A percentile compares a stretch with the other conserved stretches of the same genome.
Conservation (phyloP, 2,329 filamentous ascomycete genomes). For the Penicillium corylophilum region DNA sequence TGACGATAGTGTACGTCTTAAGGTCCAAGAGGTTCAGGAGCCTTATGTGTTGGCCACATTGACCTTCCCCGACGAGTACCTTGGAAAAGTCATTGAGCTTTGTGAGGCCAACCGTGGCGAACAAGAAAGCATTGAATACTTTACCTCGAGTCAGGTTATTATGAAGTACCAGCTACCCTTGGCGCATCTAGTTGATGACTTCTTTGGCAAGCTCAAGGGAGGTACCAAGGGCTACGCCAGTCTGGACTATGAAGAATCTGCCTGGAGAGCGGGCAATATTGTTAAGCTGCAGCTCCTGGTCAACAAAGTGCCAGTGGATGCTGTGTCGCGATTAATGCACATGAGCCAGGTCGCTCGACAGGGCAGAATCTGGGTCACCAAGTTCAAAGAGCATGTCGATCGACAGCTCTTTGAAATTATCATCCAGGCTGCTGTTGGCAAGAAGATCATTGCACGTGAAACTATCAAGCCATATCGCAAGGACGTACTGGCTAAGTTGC, state of each 20-base stretch:
- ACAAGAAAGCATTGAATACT: constrained; percentile 86
- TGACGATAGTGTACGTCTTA: constrained; percentile 55
- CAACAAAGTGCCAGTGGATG: constrained; percentile 90
- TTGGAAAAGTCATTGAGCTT: constrained; percentile 91
- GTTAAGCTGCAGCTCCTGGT: constrained; percentile 90
- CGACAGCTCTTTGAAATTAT: constrained; percentile 96
- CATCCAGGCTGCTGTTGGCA: constrained; percentile 86
- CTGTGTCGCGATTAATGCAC: constrained; percentile 88
- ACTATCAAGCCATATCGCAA: constrained; percentile 97
- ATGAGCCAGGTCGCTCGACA: constrained; percentile 75
- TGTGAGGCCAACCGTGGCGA: constrained; percentile 87
- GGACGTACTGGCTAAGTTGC: constrained; percentile 88
- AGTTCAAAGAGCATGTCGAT: constrained; percentile 96
- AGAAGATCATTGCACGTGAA: constrained; percentile 81
- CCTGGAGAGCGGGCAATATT: constrained; percentile 76
- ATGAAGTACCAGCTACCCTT: constrained; percentile 88
- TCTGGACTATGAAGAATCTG: constrained; percentile 94
- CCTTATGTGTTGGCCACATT: constrained; percentile 80
- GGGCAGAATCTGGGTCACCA: constrained; percentile 83
- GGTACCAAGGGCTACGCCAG: constrained; percentile 93
- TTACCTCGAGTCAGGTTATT: constrained; percentile 89
- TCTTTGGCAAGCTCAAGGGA: constrained; percentile 95
- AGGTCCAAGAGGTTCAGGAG: constrained; percentile 64
- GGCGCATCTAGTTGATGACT: constrained; percentile 88
- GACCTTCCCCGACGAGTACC: constrained; percentile 88